Percentiles rank a stretch among this genome's conserved stretches.
Evolutionary conservation across 129 eudicot species (phyloP).

Genomic region (Flaveria trinervia): DNA sequence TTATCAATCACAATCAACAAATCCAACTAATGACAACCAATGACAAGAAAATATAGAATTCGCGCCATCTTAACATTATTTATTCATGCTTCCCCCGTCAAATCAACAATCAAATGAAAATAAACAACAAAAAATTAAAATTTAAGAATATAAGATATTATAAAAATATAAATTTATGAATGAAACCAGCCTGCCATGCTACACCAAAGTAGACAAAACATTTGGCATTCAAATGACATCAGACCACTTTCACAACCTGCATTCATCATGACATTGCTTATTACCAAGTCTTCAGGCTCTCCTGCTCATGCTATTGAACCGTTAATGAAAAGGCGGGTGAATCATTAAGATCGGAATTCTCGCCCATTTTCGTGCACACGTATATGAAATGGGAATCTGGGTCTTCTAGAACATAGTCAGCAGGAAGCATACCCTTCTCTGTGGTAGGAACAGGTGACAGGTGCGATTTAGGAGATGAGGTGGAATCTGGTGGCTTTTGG

Average conservation of each 20-base stretch:
- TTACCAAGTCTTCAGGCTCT: slow-evolving; percentile 18
- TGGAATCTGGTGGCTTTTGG: slow-evolving; percentile 50
- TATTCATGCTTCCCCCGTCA: slow-evolving; percentile 19
- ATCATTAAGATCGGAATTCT: slow-evolving; percentile 34
- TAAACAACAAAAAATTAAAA: background rate
- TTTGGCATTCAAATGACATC: slow-evolving; percentile 28
- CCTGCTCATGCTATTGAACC: slow-evolving; percentile 12
- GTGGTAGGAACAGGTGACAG: slow-evolving; percentile 71
- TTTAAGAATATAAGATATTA: background rate
- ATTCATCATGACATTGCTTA: slow-evolving; percentile 17
- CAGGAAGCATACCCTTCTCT: slow-evolving; percentile 67
- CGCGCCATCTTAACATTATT: slow-evolving; percentile 6
- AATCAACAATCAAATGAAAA: slow-evolving; percentile 27
- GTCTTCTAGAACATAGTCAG: slow-evolving; percentile 81
- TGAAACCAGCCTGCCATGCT: slow-evolving; percentile 25
- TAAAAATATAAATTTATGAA: background rate
- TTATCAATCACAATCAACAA: too few species aligned
- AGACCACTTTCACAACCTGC: slow-evolving; percentile 37
- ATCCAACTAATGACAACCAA: background rate
- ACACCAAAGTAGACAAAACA: slow-evolving; percentile 19
- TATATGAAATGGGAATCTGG: slow-evolving; percentile 96
- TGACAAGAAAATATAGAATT: background rate
- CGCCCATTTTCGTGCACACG: slow-evolving; percentile 62
- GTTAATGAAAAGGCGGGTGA: slow-evolving; percentile 33
- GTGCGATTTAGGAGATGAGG: slow-evolving; percentile 52